Evolutionary conservation across 441 rosid genomes (phyloP).

Genomic region (Syzygium malaccense): DNA sequence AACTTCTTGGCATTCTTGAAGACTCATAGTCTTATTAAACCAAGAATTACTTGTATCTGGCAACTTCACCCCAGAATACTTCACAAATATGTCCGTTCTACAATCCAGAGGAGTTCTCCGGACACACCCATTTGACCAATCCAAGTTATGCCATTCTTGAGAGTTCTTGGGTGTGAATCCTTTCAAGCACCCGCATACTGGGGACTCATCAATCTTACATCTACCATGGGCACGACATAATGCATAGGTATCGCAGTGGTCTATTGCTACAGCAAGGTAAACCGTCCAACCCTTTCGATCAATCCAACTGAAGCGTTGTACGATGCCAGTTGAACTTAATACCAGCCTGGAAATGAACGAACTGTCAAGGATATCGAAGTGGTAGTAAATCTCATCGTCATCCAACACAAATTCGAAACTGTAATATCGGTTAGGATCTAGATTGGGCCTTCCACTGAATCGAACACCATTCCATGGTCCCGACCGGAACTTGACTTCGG

Average conservation of each 20-base stretch:
- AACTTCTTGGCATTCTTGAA: conserved; percentile 10
- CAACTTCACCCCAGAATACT: conserved; percentile 5
- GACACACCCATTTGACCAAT: conserved; percentile 16
- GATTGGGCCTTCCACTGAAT: not conserved
- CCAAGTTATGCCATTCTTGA: not conserved
- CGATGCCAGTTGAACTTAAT: not conserved
- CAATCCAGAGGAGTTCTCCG: conserved; percentile 10
- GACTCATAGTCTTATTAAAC: conserved; percentile 4
- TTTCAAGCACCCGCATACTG: conserved; percentile 17
- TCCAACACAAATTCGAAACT: not conserved
- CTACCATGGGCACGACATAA: conserved; percentile 6
- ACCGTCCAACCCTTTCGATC: not conserved
- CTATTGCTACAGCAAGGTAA: not conserved
- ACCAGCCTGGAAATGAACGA: not conserved
- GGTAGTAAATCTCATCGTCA: conserved; percentile 1
- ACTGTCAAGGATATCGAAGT: not conserved
- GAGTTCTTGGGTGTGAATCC: conserved; percentile 13
- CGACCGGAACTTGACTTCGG: not conserved
- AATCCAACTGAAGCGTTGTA: not conserved
- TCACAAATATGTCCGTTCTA: conserved; percentile 7
- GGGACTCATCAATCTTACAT: conserved; percentile 1
- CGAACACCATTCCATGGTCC: not conserved
- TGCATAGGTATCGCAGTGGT: conserved; percentile 10
- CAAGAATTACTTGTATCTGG: conserved; percentile 13
- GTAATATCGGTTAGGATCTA: not conserved